Evolutionary conservation across 495 filamentous ascomycete genomes (phyloP).

Genomic region (Annulohypoxylon bovei): DNA sequence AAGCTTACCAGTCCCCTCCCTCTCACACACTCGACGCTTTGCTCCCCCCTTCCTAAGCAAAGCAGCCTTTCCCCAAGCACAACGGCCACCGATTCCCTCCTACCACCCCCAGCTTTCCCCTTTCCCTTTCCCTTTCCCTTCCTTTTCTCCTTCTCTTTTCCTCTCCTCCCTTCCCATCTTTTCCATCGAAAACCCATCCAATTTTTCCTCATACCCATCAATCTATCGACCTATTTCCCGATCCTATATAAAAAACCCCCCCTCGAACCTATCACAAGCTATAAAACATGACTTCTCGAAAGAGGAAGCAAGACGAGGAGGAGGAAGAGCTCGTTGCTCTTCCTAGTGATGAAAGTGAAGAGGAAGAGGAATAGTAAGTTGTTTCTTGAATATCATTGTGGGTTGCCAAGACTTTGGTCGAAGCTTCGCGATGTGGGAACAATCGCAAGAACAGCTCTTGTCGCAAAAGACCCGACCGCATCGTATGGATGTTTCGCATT

Average conservation of each 20-base stretch:
- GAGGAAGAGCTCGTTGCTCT: constrained; percentile 65
- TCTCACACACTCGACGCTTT: constrained; percentile 39
- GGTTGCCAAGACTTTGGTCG: not conserved
- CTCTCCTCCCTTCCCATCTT: constrained; percentile 37
- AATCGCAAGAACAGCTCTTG: constrained; percentile 10
- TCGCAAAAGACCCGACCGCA: constrained; percentile 40
- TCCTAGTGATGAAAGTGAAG: constrained; percentile 56
- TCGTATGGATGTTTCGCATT: not conserved
- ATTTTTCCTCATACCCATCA: constrained; percentile 38
- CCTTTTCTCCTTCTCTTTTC: constrained; percentile 38
- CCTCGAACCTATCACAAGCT: constrained; percentile 29
- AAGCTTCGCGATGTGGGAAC: not conserved
- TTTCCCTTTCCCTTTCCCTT: constrained; percentile 43
- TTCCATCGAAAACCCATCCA: constrained; percentile 38
- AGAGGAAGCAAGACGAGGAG: constrained; percentile 61
- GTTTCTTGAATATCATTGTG: constrained; percentile 14
- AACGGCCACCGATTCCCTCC: constrained; percentile 46
- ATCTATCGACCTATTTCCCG: constrained; percentile 19
- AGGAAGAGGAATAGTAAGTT: constrained; percentile 65
- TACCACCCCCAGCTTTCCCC: constrained; percentile 49
- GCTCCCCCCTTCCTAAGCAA: constrained; percentile 37
- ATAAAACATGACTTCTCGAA: constrained; percentile 56
- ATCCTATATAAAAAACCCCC: constrained; percentile 39
- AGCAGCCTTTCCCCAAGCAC: constrained; percentile 43
- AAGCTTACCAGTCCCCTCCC: constrained; percentile 45